Evolutionary conservation across 2,329 filamentous ascomycete genomes (phyloP).

Genomic region (Cordyceps militaris): DNA sequence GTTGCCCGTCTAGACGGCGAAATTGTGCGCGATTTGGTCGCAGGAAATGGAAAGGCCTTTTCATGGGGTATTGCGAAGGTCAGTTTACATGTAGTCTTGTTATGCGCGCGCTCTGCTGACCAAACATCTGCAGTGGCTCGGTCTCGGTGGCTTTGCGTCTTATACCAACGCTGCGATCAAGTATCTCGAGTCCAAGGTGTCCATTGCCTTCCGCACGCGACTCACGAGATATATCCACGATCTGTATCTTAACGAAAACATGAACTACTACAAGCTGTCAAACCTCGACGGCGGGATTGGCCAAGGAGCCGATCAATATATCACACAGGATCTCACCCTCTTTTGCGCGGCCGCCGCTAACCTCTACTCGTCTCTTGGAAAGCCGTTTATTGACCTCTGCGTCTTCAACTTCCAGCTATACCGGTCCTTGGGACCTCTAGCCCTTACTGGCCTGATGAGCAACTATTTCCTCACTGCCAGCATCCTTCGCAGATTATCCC

Average conservation of each 20-base stretch:
- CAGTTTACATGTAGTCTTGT: constrained; percentile 16
- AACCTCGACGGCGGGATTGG: constrained; percentile 92
- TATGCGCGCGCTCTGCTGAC: background rate
- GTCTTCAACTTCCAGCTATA: constrained; percentile 99
- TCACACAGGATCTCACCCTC: constrained; percentile 90
- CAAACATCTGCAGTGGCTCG: constrained; percentile 60
- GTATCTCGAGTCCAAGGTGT: constrained; percentile 94
- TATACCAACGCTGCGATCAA: constrained; percentile 99
- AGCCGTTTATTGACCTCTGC: constrained; percentile 91
- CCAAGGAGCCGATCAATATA: constrained; percentile 90
- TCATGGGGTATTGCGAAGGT: constrained; percentile 80
- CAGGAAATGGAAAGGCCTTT: constrained; percentile 83
- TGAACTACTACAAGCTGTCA: constrained; percentile 92
- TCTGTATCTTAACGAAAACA: constrained; percentile 85
- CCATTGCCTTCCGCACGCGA: constrained; percentile 92
- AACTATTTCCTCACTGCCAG: constrained; percentile 95
- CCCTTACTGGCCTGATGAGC: constrained; percentile 74
- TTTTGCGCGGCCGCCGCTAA: constrained; percentile 92
- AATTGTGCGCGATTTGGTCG: constrained; percentile 93
- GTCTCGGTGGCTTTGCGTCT: constrained; percentile 84
- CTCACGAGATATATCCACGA: constrained; percentile 96
- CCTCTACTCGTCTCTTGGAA: constrained; percentile 93
- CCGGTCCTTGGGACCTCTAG: constrained; percentile 80
- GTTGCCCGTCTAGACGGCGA: constrained; percentile 91
- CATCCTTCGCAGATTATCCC: constrained; percentile 78